Base-by-base conservation (phyloP, 306 rosid genomes). In the Oemleria cerasiformis region DNA sequence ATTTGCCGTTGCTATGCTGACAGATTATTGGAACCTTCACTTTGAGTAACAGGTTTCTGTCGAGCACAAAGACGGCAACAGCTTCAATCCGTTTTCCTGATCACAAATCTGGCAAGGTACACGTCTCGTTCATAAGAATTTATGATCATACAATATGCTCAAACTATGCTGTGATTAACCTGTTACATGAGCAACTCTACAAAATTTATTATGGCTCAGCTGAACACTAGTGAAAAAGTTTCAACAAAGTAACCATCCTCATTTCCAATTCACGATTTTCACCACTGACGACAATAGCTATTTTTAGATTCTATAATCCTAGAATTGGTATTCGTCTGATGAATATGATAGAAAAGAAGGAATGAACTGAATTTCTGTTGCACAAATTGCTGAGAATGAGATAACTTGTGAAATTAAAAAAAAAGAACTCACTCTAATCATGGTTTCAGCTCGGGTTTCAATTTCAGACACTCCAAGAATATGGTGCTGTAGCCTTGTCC, bases 1-100 rank as follows among this genome's bases (percentile, higher is more conserved):
- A 1, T 14, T 19, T 19, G 4, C 10, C 58, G 3, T 23, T 3
- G 19, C 21, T 57, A n/a, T 48, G 9, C 38, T 40, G 67, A 62
- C 73, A 75, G 79, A 38, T 75, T 56, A 42, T 54, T 5, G 55
- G 74, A 68, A 47, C 36, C 38, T 34, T 67, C 23, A 75, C 56
- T 20, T 8, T 49, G 0, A 49, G 30, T 8, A 6, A 9, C 21
- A 64, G 56, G 65, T 38, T 76, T 49, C 53, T 49, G 68, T 66
- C 79, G 4, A 20, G 39, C 23, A 58, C 63, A 19, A 67, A 49
- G 9, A 47, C 69, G n/a, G n/a, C n/a, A 19, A 57, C 39, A 10
- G 74, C 74, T 47, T 13, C 14, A 16, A 12, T 47, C 44, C 1
- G 9, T 41, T 41, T 41, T 41, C 9, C 9, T 41, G 44, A 5